Evolutionary conservation across 805 yeast genomes (phyloP).

Genomic region (Metahyphopichia silvanorum): DNA sequence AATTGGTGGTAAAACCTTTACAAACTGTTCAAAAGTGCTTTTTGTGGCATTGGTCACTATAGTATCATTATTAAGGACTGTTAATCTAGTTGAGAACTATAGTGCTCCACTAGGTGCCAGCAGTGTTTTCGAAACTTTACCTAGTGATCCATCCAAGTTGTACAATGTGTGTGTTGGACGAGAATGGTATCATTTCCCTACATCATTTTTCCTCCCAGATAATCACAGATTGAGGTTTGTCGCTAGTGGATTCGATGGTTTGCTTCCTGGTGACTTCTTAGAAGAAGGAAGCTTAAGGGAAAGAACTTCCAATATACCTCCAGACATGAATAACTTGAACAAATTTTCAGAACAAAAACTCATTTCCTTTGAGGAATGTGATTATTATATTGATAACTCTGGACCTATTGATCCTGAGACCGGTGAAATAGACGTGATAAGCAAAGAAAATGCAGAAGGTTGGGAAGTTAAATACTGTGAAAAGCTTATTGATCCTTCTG

Average conservation of each 20-base stretch:
- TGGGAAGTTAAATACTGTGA: constrained; percentile 53
- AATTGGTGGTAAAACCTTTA: constrained; percentile 10
- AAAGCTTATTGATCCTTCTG: constrained; percentile 51
- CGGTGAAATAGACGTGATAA: constrained; percentile 36
- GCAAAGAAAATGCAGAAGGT: constrained; percentile 11
- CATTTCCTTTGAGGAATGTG: constrained; percentile 50
- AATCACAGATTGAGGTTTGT: constrained; percentile 65
- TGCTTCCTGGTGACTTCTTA: constrained; percentile 81
- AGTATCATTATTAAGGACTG: constrained; percentile 45
- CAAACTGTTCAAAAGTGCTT: constrained; percentile 10
- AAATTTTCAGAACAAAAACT: constrained; percentile 59
- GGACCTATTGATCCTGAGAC: constrained; percentile 41
- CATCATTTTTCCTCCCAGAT: constrained; percentile 75
- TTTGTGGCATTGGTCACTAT: constrained; percentile 28
- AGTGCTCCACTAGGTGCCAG: constrained; percentile 68
- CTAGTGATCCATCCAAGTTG: constrained; percentile 2
- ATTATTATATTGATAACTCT: constrained; percentile 65
- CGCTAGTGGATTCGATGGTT: constrained; percentile 76
- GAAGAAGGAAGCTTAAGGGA: constrained; percentile 32
- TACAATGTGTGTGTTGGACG: constrained; percentile 81
- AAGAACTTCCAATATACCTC: constrained; percentile 49
- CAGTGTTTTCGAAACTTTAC: constrained; percentile 28
- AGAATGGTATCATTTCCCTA: constrained; percentile 93
- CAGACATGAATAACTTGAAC: constrained; percentile 74
- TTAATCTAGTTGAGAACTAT: constrained; percentile 64